Conservation (phyloP, 192 early-diverging fungal genomes). For the Coemansia brasiliensis region DNA sequence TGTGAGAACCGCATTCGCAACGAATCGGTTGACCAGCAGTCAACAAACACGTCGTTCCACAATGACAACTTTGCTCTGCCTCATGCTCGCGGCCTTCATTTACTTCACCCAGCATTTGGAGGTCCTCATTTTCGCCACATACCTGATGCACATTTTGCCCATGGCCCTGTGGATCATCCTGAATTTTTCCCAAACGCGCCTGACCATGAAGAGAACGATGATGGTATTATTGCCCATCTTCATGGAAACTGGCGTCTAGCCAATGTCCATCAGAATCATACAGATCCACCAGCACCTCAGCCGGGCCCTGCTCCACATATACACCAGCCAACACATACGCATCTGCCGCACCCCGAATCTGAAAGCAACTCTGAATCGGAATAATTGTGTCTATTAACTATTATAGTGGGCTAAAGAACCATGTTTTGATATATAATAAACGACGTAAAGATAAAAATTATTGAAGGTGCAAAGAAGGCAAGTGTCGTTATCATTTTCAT, state of each 20-base stretch:
- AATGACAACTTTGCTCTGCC: no score
- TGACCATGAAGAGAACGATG: neutral
- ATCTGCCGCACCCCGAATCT: neutral
- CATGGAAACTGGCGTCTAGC: constrained; percentile 35
- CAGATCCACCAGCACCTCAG: constrained; percentile 33
- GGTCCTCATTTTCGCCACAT: no score
- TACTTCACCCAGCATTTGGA: no score
- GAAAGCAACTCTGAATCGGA: constrained; percentile 1
- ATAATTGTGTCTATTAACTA: neutral
- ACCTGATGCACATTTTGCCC: neutral
- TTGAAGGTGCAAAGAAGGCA: no score
- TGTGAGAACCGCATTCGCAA: constrained; percentile 36
- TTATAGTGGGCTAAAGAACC: no score
- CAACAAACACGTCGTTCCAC: no score
- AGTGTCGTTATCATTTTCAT: no score
- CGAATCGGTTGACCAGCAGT: neutral
- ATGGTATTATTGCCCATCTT: constrained; percentile 15
- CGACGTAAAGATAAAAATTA: neutral
- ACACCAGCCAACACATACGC: neutral
- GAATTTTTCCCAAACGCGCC: neutral
- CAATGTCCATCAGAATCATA: constrained; percentile 9
- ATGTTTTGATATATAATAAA: neutral
- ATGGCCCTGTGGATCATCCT: constrained; percentile 1
- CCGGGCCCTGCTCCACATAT: constrained; percentile 31
- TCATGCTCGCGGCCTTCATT: no score